Evolutionary conservation across 257 asterid species (phyloP), one percentile per base, ranked within the genome.

Genomic region (Penstemon barbatus): DNA sequence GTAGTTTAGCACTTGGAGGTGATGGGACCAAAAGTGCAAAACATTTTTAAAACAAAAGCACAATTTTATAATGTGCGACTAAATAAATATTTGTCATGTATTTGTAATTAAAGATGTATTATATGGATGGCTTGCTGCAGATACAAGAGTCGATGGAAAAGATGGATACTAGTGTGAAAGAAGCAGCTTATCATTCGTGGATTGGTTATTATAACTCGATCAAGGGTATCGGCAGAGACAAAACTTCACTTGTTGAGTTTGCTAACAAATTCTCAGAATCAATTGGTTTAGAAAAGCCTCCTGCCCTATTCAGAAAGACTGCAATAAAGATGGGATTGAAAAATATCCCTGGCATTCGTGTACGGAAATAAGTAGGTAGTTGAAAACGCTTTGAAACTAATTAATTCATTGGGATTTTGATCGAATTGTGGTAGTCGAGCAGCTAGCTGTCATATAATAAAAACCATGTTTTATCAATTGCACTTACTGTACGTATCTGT

Each of bases 171-270:
- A 89, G 89, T 33, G 61, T 85, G 48, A 93, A 86, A 74, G 98
- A 93, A 83, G 88, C 92, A 61, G 95, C 95, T 25, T 93, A 87
- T 80, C 96, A 84, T 66, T 80, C 94, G 0, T 93, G 98, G 97
- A 95, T 90, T 3, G 96, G 97, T n/a, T 93, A 88, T 69, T 93
- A 90, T 19, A 90, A 87, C 80, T 86, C 97, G 7, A 80, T 88
- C 33, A 78, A 67, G 40, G 81, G 83, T 37, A 85, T 88, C 52
- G 90, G 92, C 51, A 72, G 95, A 66, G 98, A 93, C 72, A 93
- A 93, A 69, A 88, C 96, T 0, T 82, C 84, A 4, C 89, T 93
- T n/a, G 96, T 83, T 1, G 89, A 85, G 84, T 73, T 82, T 68
- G 98, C 96, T 57, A 87, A 85, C 81, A 85, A 77, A 33, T 90